These are phyloP conservation scores for Lachancea waltii DNA, from an alignment of 805 yeast species.

Conservation along the genomic window DNA sequence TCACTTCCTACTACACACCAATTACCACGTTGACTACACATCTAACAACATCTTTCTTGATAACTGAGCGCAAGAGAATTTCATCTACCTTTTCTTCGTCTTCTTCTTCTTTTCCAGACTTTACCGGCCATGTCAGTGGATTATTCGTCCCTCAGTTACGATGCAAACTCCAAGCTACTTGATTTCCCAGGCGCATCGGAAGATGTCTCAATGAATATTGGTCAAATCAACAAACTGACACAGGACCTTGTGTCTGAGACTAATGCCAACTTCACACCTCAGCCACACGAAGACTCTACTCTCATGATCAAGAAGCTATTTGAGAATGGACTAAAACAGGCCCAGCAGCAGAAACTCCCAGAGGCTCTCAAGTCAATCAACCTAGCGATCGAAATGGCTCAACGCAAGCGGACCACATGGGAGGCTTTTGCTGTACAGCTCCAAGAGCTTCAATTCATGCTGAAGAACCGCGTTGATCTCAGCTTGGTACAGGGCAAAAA, in stretches of 20 bases:
- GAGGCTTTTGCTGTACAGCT: constrained; percentile 68
- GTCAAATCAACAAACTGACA: constrained; percentile 33
- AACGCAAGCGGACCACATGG: constrained; percentile 57
- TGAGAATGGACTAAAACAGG: constrained; percentile 49
- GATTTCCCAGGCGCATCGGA: constrained; percentile 11
- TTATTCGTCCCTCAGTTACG: constrained; percentile 17
- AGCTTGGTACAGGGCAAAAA: constrained; percentile 48
- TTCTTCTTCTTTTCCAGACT: not conserved
- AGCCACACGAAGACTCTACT: constrained; percentile 47
- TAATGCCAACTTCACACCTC: constrained; percentile 50
- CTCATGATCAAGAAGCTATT: constrained; percentile 55
- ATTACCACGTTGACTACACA: too few relatives aligned
- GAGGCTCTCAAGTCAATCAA: constrained; percentile 61
- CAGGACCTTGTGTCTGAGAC: constrained; percentile 30
- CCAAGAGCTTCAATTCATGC: constrained; percentile 58
- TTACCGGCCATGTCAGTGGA: not conserved
- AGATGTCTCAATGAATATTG: constrained; percentile 22
- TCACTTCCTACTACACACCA: too few relatives aligned
- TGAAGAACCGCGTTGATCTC: constrained; percentile 69
- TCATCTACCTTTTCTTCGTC: too few relatives aligned
- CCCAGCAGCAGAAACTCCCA: constrained; percentile 48
- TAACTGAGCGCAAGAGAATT: too few relatives aligned
- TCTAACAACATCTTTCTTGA: too few relatives aligned
- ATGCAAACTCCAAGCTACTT: constrained; percentile 26
- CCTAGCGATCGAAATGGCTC: constrained; percentile 61